Percentiles rank a stretch among this genome's conserved stretches.
phyloP scores from a whole-genome alignment of 176 grass and related monocot species.

The Elaeis guineensis region DNA sequence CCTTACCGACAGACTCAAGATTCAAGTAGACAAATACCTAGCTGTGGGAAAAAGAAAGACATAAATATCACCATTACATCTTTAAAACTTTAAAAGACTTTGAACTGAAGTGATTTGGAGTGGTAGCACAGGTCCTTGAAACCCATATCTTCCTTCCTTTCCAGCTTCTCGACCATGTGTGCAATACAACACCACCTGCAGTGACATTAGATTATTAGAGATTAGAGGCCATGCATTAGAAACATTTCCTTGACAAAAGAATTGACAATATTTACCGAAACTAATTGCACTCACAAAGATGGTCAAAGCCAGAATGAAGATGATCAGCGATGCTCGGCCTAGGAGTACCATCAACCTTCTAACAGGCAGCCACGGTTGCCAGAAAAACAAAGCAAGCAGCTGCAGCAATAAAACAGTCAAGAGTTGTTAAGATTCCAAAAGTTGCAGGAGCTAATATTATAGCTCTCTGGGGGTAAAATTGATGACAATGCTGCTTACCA shows the following conservation, averaged over 20 bases:
- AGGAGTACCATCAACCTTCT: slow-evolving; percentile 14
- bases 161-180: slow-evolving; percentile 15
- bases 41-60: no score
- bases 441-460: neutral
- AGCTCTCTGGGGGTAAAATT: neutral
- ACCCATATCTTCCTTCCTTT: slow-evolving; percentile 13
- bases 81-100: no score
- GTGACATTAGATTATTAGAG: neutral
- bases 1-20: no score
- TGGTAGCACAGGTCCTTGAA: slow-evolving; percentile 9
- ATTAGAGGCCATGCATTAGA: neutral
- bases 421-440: no score
- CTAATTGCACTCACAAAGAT: slow-evolving; percentile 23
- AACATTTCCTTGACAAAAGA: neutral
- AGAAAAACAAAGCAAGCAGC: slow-evolving; percentile 15
- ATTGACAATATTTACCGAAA: slow-evolving; percentile 10
- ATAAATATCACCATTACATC: no score
- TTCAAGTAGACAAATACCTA: no score
- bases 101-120: no score
- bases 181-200: slow-evolving; percentile 16
- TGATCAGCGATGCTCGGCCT: slow-evolving; percentile 21
- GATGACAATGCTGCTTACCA: neutral
- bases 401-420: slow-evolving; percentile 1
- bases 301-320: slow-evolving; percentile 22
- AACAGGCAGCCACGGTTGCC: slow-evolving; percentile 16